Conservation (phyloP, 805 yeast species). For the Sugiyamaella boreocaroliniensis region DNA sequence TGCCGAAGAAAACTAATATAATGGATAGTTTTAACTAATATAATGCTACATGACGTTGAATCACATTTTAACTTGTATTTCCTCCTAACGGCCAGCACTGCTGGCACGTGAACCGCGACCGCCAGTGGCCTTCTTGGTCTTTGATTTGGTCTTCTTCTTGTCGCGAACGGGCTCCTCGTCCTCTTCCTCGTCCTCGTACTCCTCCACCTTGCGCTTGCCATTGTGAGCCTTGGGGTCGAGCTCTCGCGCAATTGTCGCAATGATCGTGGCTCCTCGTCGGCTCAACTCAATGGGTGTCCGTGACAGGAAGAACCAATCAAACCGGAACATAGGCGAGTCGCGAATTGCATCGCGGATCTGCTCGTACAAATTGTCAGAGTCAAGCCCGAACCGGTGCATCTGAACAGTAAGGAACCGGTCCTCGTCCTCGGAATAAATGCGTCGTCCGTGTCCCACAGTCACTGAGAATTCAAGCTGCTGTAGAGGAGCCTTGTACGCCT, state of each 20-base stretch:
- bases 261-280: constrained; percentile 73
- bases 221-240: constrained; percentile 32
- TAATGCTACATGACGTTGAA: no score
- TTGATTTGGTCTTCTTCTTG: constrained; percentile 7
- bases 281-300: constrained; percentile 71
- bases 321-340: constrained; percentile 68
- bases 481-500: constrained; percentile 66
- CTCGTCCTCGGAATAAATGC: constrained; percentile 78
- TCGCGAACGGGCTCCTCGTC: constrained; percentile 5
- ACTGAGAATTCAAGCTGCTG: constrained; percentile 65
- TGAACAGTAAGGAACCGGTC: constrained; percentile 82
- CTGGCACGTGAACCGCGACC: neutral
- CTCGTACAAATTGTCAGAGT: constrained; percentile 72
- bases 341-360: constrained; percentile 67
- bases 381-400: constrained; percentile 74
- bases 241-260: constrained; percentile 71
- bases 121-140: neutral
- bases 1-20: no score
- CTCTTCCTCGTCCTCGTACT: constrained; percentile 8
- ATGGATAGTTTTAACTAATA: no score
- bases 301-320: constrained; percentile 81
- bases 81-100: neutral
- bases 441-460: constrained; percentile 66
- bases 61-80: no score
- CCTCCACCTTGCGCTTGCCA: constrained; percentile 14